Base-by-base conservation (phyloP, 257 asterid species). In the Scutellaria galericulata region DNA sequence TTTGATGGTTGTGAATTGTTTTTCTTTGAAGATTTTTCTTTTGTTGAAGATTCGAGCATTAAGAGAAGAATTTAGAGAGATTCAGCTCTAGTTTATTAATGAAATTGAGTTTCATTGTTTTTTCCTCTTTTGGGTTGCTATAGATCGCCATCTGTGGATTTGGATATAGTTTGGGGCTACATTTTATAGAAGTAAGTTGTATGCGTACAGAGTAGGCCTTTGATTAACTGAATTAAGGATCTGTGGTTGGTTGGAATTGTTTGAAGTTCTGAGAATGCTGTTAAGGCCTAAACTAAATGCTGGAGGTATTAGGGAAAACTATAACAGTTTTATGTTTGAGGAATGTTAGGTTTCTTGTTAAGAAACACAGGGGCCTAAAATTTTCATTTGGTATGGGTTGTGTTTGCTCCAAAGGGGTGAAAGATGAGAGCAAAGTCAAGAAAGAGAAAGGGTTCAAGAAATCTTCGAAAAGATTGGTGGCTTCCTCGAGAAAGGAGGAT, bases 371-470 rank as follows among this genome's bases (percentile, higher is more conserved):
- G 87, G 78, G 87, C 52, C 82, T 83, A 76, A 83, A 77, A 54
- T 60, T 76, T 53, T 71, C 73, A 37, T 22, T 70, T 60, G 77
- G 74, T 31, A 90, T 92, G 97, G 98, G 98, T 42, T 92, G 98
- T 76, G 76, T 87, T 82, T 92, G 90, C 82, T 85, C 97, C 31
- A 92, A 92, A 82, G 94, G 90, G 56, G 82, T 73, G 10, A 73
- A 79, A 24, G 86, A 83, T 66, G 87, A 82, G 77, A 48, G 78
- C 70, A 71, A 68, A 63, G 75, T 77, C 68, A 63, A 64, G 66
- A 86, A 83, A 80, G 84, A 82, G 82, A 87, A 75, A 76, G 86
- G 78, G 42, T 77, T 75, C 3, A 87, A 88, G 77, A 87, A 80
- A 78, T 72, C 83, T 4, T 80, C 93, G 0, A 89, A 83, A 72